A percentile compares a stretch with the other conserved stretches of the same genome.
phyloP scores from a whole-genome alignment of 441 rosid species.

The Populus tomentosa region DNA sequence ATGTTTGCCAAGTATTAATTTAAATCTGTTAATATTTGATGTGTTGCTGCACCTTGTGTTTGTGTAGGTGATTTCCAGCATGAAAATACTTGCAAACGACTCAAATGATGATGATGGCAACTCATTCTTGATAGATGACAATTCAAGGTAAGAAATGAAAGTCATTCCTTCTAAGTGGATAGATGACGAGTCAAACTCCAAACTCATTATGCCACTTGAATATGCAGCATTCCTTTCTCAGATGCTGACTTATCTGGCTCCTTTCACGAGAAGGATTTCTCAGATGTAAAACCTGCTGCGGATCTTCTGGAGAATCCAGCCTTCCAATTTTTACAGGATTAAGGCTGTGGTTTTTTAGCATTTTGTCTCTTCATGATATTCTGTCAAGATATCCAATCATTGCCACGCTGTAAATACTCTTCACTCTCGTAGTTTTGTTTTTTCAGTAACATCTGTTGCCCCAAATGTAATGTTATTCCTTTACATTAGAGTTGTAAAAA shows the following conservation, averaged over 20 bases:
- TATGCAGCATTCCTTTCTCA: constrained; percentile 79
- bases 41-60: too few relatives aligned
- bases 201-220: constrained; percentile 8
- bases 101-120: too few relatives aligned
- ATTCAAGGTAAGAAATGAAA: constrained; percentile 11
- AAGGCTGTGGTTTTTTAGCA: constrained; percentile 26
- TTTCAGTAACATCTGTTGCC: constrained; percentile 26
- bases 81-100: too few relatives aligned
- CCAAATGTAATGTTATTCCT: constrained; percentile 17
- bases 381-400: constrained; percentile 13
- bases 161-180: neutral
- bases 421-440: neutral
- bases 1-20: too few relatives aligned
- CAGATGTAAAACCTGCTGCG: constrained; percentile 49
- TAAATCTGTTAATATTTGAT: too few relatives aligned
- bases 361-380: neutral
- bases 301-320: constrained; percentile 60
- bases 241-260: constrained; percentile 50
- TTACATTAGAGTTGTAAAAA: neutral
- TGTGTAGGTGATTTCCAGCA: too few relatives aligned
- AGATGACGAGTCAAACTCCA: neutral
- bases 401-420: constrained; percentile 29
- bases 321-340: constrained; percentile 76
- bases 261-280: constrained; percentile 50
- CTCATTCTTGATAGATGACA: neutral